Base-by-base conservation (phyloP, 1,284 basidiomycete species). In the Ganoderma leucocontextum region DNA sequence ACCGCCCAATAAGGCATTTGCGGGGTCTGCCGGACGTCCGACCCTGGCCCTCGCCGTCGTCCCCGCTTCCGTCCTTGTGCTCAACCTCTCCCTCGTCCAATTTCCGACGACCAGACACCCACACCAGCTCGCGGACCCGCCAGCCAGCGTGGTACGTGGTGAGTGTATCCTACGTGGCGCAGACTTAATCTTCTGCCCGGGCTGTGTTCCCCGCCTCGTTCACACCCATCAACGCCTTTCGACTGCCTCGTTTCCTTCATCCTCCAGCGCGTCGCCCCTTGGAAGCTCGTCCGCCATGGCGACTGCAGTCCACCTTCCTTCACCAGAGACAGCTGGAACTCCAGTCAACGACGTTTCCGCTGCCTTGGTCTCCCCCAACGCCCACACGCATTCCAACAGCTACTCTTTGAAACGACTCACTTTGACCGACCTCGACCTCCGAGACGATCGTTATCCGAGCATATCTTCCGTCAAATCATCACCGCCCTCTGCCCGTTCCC, bases 381-480 rank as follows among this genome's bases (percentile, higher is more conserved):
- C 80, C 41, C 80, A 78, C 65, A 75, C 80, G 66, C 80, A 78
- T 65, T 73, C 81, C 13, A 68, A 66, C 59, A 70, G 65, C 75
- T 87, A 89, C 79, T 81, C 87, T 64, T 83, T 38, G 25, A 41
- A 83, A 74, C 80, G 84, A 53, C 82, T 91, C 62, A 83, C 88
- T 71, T 76, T 83, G 70, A 81, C 85, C 64, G 89, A 89, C 67
- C 82, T 88, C 72, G 88, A 90, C 78, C 84, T 87, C 77, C 83
- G 84, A 75, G 89, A 89, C 80, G 84, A 85, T 76, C 83, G 89
- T 74, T 90, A 90, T 78, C 89, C 89, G 19, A 77, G 85, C 53
- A 74, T 87, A n/a, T 67, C 73, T 53, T 70, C 75, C 36, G 62
- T 72, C 57, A 71, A 66, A 60, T 64, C 70, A 52, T 44, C 60